Percentiles rank a stretch among this genome's conserved stretches.
Conservation (phyloP, 2,329 filamentous ascomycete species). For the Curvularia eragrostidis region DNA sequence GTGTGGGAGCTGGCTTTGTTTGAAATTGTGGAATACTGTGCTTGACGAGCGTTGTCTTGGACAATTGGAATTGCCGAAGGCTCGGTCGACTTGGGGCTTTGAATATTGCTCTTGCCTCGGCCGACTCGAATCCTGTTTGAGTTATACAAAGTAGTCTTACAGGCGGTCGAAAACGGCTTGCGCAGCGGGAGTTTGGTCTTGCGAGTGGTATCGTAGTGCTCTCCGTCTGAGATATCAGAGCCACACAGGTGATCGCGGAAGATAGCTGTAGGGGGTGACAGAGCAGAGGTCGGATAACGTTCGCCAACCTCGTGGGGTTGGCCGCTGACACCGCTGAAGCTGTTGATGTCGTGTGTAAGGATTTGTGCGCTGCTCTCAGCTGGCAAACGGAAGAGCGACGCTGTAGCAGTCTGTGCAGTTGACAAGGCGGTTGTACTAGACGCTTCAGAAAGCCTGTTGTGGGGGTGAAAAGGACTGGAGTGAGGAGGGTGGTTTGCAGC, state of each 20-base stretch:
- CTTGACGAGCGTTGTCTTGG: constrained; percentile 31
- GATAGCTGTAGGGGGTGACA: constrained; percentile 51
- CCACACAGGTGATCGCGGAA: constrained; percentile 34
- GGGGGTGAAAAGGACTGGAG: constrained; percentile 40
- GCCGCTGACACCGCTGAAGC: constrained; percentile 34
- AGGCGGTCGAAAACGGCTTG: constrained; percentile 33
- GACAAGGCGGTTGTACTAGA: constrained; percentile 33
- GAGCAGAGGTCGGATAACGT: constrained; percentile 57
- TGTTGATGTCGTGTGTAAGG: constrained; percentile 28
- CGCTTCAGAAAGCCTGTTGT: constrained; percentile 37
- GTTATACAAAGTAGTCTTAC: constrained; percentile 21
- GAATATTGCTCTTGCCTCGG: constrained; percentile 26
- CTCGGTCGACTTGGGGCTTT: constrained; percentile 20
- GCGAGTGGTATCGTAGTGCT: constrained; percentile 28
- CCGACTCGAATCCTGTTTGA: constrained; percentile 12
- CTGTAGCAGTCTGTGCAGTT: constrained; percentile 20
- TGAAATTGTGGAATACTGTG: constrained; percentile 22
- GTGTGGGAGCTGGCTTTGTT: constrained; percentile 33
- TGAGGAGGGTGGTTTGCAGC: constrained; percentile 36
- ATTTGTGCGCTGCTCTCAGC: constrained; percentile 23
- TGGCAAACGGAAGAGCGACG: constrained; percentile 22
- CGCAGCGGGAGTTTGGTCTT: constrained; percentile 33
- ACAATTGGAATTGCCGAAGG: constrained; percentile 20
- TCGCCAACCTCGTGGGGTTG: constrained; percentile 53
- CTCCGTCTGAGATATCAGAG: constrained; percentile 40